Conservation (phyloP, 495 filamentous ascomycete genomes). For the Amorphotheca resinae region DNA sequence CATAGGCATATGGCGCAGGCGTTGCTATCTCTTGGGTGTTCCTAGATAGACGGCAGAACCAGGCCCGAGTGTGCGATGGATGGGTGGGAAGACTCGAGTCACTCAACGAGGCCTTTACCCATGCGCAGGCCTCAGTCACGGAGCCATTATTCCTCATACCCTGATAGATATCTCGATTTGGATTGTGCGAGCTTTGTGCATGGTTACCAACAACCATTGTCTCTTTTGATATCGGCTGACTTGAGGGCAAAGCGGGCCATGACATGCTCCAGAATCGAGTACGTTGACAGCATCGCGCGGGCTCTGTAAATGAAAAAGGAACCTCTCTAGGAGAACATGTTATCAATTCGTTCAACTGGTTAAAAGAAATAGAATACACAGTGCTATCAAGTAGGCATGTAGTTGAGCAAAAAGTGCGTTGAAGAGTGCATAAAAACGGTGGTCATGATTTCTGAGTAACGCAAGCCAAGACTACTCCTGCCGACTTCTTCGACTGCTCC, state of each 20-base stretch:
- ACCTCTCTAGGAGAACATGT: no score
- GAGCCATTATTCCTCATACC: no score
- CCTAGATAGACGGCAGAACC: constrained; percentile 10
- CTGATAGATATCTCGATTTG: neutral
- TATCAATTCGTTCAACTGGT: no score
- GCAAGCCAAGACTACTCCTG: constrained; percentile 13
- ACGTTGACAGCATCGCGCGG: neutral
- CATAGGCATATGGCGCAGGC: constrained; percentile 10
- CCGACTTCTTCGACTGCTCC: constrained; percentile 15
- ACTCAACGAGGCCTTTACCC: neutral
- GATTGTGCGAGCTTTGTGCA: constrained; percentile 3
- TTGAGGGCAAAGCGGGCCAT: neutral
- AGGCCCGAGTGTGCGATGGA: neutral
- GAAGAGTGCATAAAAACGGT: constrained; percentile 16
- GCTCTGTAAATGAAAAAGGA: neutral
- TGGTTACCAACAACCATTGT: neutral
- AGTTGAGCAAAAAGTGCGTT: constrained; percentile 17
- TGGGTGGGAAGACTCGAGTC: neutral
- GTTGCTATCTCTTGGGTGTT: constrained; percentile 9
- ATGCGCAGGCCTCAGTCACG: no score
- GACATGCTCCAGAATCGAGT: constrained; percentile 1
- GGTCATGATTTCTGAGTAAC: constrained; percentile 13
- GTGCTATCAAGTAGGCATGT: constrained; percentile 4
- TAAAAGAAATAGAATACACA: no score
- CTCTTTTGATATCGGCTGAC: neutral